Evolutionary conservation across 441 rosid species (phyloP).

Genomic region (Arabidopsis hybrid): DNA sequence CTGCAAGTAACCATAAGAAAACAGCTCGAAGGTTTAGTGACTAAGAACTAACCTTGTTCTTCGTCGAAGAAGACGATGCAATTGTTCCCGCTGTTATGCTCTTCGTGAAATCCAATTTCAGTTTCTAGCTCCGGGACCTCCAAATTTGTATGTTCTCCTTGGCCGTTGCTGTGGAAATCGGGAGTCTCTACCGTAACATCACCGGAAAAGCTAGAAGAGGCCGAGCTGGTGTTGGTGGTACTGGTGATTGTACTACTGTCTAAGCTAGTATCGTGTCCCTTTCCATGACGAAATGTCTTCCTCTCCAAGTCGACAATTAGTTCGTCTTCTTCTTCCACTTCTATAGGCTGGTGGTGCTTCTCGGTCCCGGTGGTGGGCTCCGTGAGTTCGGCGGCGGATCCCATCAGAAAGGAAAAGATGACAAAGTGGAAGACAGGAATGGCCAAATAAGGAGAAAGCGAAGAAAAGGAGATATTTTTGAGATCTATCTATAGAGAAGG

Average conservation of each 20-base stretch:
- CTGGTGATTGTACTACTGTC: slow-evolving; percentile 37
- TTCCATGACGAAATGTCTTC: slow-evolving; percentile 27
- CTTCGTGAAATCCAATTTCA: slow-evolving; percentile 25
- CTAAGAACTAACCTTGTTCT: slow-evolving; percentile 26
- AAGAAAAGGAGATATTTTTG: slow-evolving; percentile 14
- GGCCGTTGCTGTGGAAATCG: slow-evolving; percentile 4
- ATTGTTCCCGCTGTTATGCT: slow-evolving; percentile 21
- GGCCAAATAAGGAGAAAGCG: not conserved
- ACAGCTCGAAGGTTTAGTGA: not conserved
- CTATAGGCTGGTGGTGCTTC: slow-evolving; percentile 17
- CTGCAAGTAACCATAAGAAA: not conserved
- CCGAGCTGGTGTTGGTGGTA: slow-evolving; percentile 24
- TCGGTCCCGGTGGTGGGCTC: slow-evolving; percentile 49
- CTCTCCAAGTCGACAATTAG: slow-evolving; percentile 33
- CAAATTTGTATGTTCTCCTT: slow-evolving; percentile 15
- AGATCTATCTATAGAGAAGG: slow-evolving; percentile 14
- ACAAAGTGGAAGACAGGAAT: slow-evolving; percentile 30
- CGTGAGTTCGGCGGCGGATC: slow-evolving; percentile 39
- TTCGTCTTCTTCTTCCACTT: slow-evolving; percentile 34
- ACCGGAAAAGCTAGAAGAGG: slow-evolving; percentile 43
- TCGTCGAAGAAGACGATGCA: slow-evolving; percentile 40
- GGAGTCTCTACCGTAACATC: slow-evolving; percentile 17
- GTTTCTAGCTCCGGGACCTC: slow-evolving; percentile 24
- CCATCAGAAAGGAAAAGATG: slow-evolving; percentile 30
- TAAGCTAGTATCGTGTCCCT: not conserved